Conservation (phyloP, 768 basidiomycete species). For the Sporobolomyces phaffii region DNA sequence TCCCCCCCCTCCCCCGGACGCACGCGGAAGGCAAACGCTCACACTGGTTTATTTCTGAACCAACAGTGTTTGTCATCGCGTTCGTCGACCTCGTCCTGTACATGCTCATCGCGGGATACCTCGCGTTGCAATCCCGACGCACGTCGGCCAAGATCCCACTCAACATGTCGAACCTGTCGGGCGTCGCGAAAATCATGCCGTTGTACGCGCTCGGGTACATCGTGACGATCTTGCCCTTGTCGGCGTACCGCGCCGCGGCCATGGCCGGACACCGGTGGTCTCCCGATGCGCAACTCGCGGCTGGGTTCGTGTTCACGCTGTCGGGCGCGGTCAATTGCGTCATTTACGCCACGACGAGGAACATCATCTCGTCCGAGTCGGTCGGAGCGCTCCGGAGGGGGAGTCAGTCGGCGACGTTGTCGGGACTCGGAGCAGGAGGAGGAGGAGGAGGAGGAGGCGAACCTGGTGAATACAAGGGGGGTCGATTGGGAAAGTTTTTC, state of each 20-base stretch:
- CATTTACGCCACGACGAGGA: constrained; percentile 21
- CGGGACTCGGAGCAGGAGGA: not conserved
- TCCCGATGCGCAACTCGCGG: not conserved
- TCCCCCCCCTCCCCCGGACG: too few species aligned
- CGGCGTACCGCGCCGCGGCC: constrained; percentile 10
- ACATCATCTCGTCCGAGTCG: constrained; percentile 13
- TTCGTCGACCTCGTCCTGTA: constrained; percentile 13
- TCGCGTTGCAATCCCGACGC: not conserved
- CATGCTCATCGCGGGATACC: constrained; percentile 5
- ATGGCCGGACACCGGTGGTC: constrained; percentile 5
- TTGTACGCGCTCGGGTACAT: constrained; percentile 11
- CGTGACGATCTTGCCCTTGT: constrained; percentile 21
- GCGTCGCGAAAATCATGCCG: constrained; percentile 15
- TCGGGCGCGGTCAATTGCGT: constrained; percentile 8
- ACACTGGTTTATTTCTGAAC: too few species aligned
- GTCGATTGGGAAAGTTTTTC: not conserved
- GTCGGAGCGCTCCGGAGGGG: constrained; percentile 11
- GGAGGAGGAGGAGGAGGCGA: too few species aligned
- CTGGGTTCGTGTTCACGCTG: constrained; percentile 21
- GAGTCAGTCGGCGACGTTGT: not conserved
- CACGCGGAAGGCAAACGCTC: too few species aligned
- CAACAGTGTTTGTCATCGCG: constrained; percentile 19
- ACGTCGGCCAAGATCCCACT: not conserved
- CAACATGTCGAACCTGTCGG: not conserved
- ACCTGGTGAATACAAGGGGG: too few species aligned